These are phyloP conservation scores for Chiua virens DNA, from an alignment of 768 basidiomycete species.

Conservation along the genomic window DNA sequence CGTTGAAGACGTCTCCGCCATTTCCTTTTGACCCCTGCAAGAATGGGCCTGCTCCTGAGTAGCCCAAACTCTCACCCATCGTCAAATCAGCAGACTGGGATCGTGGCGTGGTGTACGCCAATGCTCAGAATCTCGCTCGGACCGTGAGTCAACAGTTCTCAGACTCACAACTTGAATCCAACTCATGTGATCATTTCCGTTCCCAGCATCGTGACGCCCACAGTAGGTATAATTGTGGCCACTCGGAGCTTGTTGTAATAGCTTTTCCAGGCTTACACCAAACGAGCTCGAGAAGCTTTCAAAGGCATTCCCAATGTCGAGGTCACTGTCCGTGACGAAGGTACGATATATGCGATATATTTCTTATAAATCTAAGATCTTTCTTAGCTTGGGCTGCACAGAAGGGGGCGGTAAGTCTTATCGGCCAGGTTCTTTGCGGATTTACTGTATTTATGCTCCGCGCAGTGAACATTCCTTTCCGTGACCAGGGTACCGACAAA, in stretches of 20 bases:
- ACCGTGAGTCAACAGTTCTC: conserved; percentile 46
- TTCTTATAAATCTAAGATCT: neutral
- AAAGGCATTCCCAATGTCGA: conserved; percentile 61
- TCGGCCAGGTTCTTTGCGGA: neutral
- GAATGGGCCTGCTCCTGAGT: conserved; percentile 49
- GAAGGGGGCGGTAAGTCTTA: conserved; percentile 69
- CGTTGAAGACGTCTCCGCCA: conserved; percentile 71
- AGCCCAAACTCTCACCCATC: conserved; percentile 53
- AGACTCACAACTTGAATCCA: neutral
- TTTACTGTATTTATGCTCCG: neutral
- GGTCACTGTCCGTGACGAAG: too few species aligned
- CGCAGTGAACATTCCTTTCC: conserved; percentile 78
- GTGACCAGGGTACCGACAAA: conserved; percentile 79
- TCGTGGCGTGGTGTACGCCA: conserved; percentile 68
- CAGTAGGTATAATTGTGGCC: conserved; percentile 41
- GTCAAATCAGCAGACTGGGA: too few species aligned
- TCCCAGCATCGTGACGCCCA: conserved; percentile 76
- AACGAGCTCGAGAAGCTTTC: conserved; percentile 69
- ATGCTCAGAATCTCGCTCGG: conserved; percentile 78
- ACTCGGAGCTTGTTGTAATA: neutral
- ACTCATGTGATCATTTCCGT: conserved; percentile 24
- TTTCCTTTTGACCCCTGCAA: conserved; percentile 65
- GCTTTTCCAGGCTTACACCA: conserved; percentile 55
- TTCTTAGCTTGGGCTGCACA: conserved; percentile 72
- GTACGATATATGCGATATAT: conserved; percentile 34